Base-by-base conservation (phyloP, 495 filamentous ascomycete species). In the Xylaria acuta region DNA sequence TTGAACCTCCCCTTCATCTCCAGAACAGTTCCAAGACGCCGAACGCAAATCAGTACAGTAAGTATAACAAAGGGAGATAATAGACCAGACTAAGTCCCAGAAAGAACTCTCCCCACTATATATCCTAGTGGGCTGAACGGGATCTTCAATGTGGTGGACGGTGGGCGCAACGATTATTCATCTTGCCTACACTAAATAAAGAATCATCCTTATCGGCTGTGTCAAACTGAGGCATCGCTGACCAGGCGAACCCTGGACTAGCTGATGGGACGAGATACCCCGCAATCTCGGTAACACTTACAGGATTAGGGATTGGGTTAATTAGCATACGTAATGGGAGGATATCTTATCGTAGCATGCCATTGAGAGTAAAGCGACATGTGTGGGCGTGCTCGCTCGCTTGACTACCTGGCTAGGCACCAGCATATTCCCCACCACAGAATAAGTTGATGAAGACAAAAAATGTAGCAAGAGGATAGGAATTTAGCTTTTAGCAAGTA, bases 261-360 rank as follows among this genome's bases (percentile, higher is more conserved):
- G 25, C 51, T 54, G 14, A 59, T 59, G 34, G 58, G n/a, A 63
- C 36, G 12, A 18, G 4, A 64, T 30, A 45, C 25, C 25, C 62
- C 38, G 22, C 40, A 64, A 47, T 64, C 14, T 47, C 41, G 62
- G 41, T 64, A 32, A 64, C 32, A 49, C 4, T 7, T 64, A 34
- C 5, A 40, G 60, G 38, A 41, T 47, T 7, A 3, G 38, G 41
- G 25, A 38, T 56, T 32, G 53, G 53, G 53, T 16, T 56, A 56
- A 56, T 56, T 56, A 56, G 25, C 8, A 3, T 16, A 56, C 5
- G 25, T 16, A 56, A 12, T 25, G 3, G 14, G 14, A 16, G 25
- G 14, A 32, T 30, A 54, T 30, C 51, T 30, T 54, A 54, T 30
- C 51, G 16, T 54, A 18, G 51, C 51, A 22, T 54, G 11, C 51